A percentile compares a stretch with the other conserved stretches of the same genome.
Conservation (phyloP, 2,329 filamentous ascomycete species). For the Harringtonia aguacate region DNA sequence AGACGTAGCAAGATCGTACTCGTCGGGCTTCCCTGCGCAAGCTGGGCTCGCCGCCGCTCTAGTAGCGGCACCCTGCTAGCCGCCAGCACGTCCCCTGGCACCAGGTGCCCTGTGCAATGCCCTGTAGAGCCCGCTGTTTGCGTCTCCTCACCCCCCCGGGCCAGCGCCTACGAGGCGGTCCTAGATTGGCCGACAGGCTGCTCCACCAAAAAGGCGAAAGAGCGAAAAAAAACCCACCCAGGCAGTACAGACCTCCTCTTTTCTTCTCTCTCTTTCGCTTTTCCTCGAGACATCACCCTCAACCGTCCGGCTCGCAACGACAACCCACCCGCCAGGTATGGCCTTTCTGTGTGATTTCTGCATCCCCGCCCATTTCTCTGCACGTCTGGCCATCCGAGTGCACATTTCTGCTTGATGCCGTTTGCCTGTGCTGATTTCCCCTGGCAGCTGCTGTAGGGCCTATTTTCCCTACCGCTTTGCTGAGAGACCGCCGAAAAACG, state of each 20-base stretch:
- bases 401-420: not conserved
- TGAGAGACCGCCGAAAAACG: constrained; percentile 2
- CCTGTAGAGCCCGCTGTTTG: no score
- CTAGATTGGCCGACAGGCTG: not conserved
- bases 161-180: not conserved
- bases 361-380: not conserved
- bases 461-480: not conserved
- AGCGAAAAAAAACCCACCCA: constrained; percentile 1
- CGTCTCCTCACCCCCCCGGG: no score
- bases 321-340: not conserved
- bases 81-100: no score
- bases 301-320: constrained; percentile 1
- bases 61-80: no score
- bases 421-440: not conserved
- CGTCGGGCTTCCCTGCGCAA: no score
- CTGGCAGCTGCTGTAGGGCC: not conserved
- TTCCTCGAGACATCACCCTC: not conserved
- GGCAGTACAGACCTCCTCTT: not conserved
- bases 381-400: not conserved
- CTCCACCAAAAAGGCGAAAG: constrained; percentile 1
- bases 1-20: no score
- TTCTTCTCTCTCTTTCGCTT: not conserved
- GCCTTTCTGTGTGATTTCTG: not conserved
- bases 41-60: no score
- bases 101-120: no score